phyloP scores from a whole-genome alignment of 164 flowering plant genomes.

The Annona squamosa region DNA sequence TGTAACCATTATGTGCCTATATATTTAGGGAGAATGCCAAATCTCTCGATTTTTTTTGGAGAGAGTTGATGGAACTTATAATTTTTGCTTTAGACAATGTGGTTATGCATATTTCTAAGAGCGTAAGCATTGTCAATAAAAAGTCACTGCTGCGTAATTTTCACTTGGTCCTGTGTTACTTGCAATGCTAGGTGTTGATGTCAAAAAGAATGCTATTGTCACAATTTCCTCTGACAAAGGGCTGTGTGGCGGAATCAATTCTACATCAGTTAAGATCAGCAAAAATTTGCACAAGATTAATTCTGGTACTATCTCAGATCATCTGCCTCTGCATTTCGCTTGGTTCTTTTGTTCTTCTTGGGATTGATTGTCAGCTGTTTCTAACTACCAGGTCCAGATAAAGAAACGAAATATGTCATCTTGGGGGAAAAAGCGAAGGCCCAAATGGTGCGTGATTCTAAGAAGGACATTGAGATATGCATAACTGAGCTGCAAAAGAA shows the following conservation, averaged over 20 bases:
- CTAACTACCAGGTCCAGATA: conserved; percentile 62
- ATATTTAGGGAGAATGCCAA: background rate
- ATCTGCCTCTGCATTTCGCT: background rate
- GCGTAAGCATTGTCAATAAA: background rate
- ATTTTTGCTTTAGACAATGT: background rate
- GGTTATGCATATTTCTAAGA: too few species aligned
- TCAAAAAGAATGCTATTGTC: conserved; percentile 77
- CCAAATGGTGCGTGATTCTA: conserved; percentile 79
- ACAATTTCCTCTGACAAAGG: conserved; percentile 92
- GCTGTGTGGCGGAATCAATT: conserved; percentile 96
- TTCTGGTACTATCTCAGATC: conserved; percentile 41
- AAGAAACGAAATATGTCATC: conserved; percentile 65
- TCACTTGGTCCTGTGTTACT: conserved; percentile 2
- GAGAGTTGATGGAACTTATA: background rate
- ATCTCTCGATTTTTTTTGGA: background rate
- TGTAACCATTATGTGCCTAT: background rate
- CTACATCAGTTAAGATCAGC: conserved; percentile 86
- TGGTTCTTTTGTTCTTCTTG: background rate
- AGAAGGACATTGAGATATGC: conserved; percentile 52
- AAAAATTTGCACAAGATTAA: conserved; percentile 54
- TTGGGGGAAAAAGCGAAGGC: conserved; percentile 94
- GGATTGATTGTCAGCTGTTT: background rate
- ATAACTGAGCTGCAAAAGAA: conserved; percentile 81
- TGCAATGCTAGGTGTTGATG: conserved; percentile 55
- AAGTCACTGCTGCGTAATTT: background rate